Conservation (phyloP, 2,329 filamentous ascomycete species). For the Pseudovirgaria hyperparasitica region DNA sequence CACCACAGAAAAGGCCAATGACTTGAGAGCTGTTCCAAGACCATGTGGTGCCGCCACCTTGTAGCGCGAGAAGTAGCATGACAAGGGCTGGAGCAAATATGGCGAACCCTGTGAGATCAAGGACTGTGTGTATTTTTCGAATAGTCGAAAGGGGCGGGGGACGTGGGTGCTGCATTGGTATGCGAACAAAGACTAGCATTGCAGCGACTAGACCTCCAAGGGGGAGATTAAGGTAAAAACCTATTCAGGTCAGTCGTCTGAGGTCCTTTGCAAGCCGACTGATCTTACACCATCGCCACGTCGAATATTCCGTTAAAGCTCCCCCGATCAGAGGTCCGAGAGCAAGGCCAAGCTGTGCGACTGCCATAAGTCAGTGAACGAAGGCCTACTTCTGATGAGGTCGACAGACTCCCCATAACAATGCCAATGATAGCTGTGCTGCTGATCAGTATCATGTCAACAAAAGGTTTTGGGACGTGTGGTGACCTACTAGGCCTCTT, state of each 20-base stretch:
- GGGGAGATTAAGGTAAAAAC: constrained; percentile 3
- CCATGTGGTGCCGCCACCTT: constrained; percentile 21
- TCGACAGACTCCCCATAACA: background rate
- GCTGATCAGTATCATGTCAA: background rate
- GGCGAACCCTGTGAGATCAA: constrained; percentile 24
- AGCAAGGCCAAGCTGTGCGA: constrained; percentile 1
- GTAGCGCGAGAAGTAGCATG: constrained; percentile 26
- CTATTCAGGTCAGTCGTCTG: background rate
- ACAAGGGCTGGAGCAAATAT: constrained; percentile 20
- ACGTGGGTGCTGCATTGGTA: constrained; percentile 4
- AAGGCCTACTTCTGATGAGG: background rate
- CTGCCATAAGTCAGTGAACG: background rate
- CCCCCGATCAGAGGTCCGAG: constrained; percentile 5
- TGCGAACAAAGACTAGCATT: background rate
- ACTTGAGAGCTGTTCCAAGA: constrained; percentile 21
- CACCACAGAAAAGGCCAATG: constrained; percentile 23
- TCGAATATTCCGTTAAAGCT: constrained; percentile 2
- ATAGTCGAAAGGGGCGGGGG: constrained; percentile 9
- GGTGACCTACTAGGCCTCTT: constrained; percentile 2
- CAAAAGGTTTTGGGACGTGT: background rate
- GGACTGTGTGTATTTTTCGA: constrained; percentile 13
- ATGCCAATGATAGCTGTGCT: background rate
- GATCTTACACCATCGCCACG: constrained; percentile 4
- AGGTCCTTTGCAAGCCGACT: background rate
- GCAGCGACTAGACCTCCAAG: background rate